Evolutionary conservation across 441 rosid species (phyloP).

Genomic region (Jatropha podagrica): DNA sequence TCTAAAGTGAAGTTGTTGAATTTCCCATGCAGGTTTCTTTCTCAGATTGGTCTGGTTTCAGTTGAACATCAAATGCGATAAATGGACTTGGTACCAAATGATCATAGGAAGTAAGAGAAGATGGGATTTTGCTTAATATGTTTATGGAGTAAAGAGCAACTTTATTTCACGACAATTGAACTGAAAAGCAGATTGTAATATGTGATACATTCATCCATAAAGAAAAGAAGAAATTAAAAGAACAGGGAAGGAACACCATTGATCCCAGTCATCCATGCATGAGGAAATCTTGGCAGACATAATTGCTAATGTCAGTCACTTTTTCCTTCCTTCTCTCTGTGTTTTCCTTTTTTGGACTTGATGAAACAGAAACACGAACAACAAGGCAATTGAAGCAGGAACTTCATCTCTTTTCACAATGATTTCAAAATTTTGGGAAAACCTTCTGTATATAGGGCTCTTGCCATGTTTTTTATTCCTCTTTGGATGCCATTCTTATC

Average conservation of each 20-base stretch:
- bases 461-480: conserved; percentile 13
- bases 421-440: conserved; percentile 22
- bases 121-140: conserved; percentile 8
- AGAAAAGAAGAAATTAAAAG: conserved; percentile 10
- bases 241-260: neutral
- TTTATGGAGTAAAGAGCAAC: conserved; percentile 5
- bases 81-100: conserved; percentile 57
- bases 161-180: conserved; percentile 15
- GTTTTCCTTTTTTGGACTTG: conserved; percentile 47
- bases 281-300: neutral
- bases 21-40: conserved; percentile 75
- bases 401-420: conserved; percentile 40
- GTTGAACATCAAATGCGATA: conserved; percentile 83
- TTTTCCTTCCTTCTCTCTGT: conserved; percentile 35
- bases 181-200: conserved; percentile 26
- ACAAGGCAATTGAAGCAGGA: conserved; percentile 47
- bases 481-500: conserved; percentile 39
- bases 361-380: conserved; percentile 71
- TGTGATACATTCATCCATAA: conserved; percentile 15
- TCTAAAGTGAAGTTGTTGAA: conserved; percentile 20
- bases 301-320: conserved; percentile 19
- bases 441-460: conserved; percentile 26
- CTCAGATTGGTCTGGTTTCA: conserved; percentile 76
- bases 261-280: neutral
- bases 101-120: conserved; percentile 33